phyloP scores from a whole-genome alignment of 78 protist genomes.

The Dictyostelium citrinum region DNA sequence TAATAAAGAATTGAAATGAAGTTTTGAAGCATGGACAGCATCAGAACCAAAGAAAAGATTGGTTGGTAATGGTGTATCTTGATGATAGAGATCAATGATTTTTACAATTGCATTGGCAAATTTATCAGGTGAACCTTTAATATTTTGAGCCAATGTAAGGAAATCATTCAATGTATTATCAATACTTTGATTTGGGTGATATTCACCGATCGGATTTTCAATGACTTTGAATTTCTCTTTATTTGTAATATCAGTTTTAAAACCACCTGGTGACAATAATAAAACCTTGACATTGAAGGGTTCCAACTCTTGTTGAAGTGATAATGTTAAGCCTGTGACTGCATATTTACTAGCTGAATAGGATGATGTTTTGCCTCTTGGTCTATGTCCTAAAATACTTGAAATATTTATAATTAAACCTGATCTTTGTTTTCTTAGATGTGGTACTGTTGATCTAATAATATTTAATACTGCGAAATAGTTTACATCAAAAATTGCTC shows the following conservation, averaged over 20 bases:
- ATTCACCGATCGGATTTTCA: background rate
- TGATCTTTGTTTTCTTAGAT: background rate
- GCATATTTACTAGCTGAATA: slow-evolving; percentile 36
- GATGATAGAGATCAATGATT: background rate
- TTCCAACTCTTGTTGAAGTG: background rate
- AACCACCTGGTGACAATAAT: background rate
- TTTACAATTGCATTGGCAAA: background rate
- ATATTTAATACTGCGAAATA: slow-evolving; percentile 19
- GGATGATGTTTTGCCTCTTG: background rate
- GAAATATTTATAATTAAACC: background rate
- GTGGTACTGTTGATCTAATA: background rate
- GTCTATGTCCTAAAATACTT: background rate
- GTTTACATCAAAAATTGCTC: slow-evolving; percentile 7
- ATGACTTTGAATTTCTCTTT: background rate
- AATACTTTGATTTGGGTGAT: background rate
- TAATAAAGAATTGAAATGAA: background rate
- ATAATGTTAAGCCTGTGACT: background rate
- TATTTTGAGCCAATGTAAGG: background rate
- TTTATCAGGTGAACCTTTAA: background rate
- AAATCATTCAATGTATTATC: background rate
- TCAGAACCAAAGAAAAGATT: background rate
- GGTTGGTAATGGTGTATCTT: background rate
- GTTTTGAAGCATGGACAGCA: background rate
- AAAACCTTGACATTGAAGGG: background rate
- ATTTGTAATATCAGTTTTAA: background rate